Base-by-base conservation (phyloP, 1,139 yeast species). In the Candida glucosophila region DNA sequence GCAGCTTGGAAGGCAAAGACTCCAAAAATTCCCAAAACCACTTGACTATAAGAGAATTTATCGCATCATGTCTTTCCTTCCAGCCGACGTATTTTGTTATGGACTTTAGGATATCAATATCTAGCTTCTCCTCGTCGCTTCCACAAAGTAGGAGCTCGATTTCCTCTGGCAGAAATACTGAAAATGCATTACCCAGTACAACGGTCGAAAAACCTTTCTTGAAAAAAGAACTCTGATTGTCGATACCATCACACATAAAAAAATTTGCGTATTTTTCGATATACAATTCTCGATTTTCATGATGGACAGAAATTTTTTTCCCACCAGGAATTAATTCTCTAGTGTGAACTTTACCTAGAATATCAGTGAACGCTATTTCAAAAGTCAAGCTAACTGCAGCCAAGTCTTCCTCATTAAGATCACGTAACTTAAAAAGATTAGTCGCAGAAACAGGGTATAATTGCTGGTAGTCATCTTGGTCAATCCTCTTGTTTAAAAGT, bases 21-120 rank as follows among this genome's bases (percentile, higher is more conserved):
- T 54, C 55, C 36, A 86, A 62, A 44, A 73, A 72, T 13, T 77
- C 74, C 97, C 97, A 90, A 45, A 90, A 83, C 96, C 97, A 88
- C 17, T 43, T 32, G 4, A 85, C 61, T 0, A 74, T 57, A 0
- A 37, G 31, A 4, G 67, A 55, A 1, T 44, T 37, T 12, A 45
- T 37, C 0, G 72, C 68, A 4, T 50, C 58, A 3, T 49, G 50
- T 5, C 49, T 45, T 4, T 44, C 41, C 7, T 49, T 47, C 57
- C 88, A 83, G 3, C 86, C 83, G 14, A 52, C 55, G 47, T 88
- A 90, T 35, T 67, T 73, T 0, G 95, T 79, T 0, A 86, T 73
- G 0, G 88, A 69, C 32, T 72, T 66, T 29, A 90, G 55, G 5
- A 79, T 68, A 7, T 65, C 73, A 4, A 79, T 59, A 44, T 90